Base-by-base conservation (phyloP, 2,329 filamentous ascomycete species). In the Tolypocladium tropicale region DNA sequence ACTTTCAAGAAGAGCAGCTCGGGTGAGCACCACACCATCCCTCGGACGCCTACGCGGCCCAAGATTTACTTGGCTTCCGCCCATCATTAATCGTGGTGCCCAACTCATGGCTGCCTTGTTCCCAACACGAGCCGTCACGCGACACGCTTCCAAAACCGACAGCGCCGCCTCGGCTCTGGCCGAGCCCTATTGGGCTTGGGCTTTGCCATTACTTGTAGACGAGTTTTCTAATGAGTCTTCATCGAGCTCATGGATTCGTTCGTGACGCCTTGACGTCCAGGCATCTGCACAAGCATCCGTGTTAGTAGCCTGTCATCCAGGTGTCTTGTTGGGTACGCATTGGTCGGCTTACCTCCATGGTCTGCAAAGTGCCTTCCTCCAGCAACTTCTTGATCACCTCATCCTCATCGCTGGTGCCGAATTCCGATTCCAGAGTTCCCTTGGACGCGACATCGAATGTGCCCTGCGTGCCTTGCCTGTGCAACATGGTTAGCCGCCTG, bases 401-500 rank as follows among this genome's bases (percentile, higher is more conserved):
- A 9, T 96, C 92, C 28, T 90, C 86, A 55, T 85, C 78, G 63
- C 79, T 74, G 16, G 90, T 93, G 63, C 89, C 90, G 64, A 99
- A 99, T 75, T 97, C 92, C 63, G 85, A 87, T 67, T 94, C 86
- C 5, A 99, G 79, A 51, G 78, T 78, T 48, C 78, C 74, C 62
- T 95, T 89, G 63, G 89, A 88, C 10, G 92, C 91, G 11, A 76
- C 74, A 67, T 96, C 88, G 48, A 88, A 77, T 57, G 85, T 81
- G 56, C 93, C 93, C 71, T 96, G 90, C 49, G 82, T 83, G 62
- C 93, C 93, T 71, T 96, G 91, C 72, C 91, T 95, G 57, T 58
- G 55, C 4, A 2, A 46, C 36, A 51, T 4, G 28, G 37, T 54
- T 43, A 53, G 50, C 14, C 43, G n/a, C n/a, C 41, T 48, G 25